phyloP scores from a whole-genome alignment of 306 rosid genomes.

The Cicer arietinum region DNA sequence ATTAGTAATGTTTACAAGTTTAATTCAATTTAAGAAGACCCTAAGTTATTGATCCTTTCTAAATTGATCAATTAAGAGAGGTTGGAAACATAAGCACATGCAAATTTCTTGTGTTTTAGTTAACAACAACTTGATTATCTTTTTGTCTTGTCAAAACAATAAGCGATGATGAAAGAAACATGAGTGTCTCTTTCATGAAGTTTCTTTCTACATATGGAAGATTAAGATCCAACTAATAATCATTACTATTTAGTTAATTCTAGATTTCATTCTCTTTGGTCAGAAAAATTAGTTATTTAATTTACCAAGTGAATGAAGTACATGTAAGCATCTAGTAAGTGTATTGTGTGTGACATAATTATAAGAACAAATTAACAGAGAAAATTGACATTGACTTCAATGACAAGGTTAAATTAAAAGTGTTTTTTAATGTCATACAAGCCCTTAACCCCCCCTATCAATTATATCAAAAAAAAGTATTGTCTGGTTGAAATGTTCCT shows the following conservation, averaged over 20 bases:
- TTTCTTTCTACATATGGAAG: slow-evolving; percentile 62
- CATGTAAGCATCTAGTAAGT: slow-evolving; percentile 16
- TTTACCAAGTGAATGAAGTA: slow-evolving; percentile 36
- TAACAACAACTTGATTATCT: slow-evolving; percentile 62
- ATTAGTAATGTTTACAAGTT: slow-evolving; percentile 49
- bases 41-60: slow-evolving; percentile 51
- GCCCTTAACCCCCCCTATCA: slow-evolving; percentile 47
- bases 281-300: slow-evolving; percentile 26
- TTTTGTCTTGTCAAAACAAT: slow-evolving; percentile 59
- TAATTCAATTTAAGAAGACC: slow-evolving; percentile 57
- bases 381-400: slow-evolving; percentile 54
- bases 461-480: slow-evolving; percentile 56
- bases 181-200: slow-evolving; percentile 62
- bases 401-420: slow-evolving; percentile 46
- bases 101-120: slow-evolving; percentile 61
- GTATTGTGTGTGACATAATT: neutral
- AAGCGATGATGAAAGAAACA: slow-evolving; percentile 63
- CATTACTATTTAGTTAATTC: slow-evolving; percentile 47
- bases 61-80: slow-evolving; percentile 65
- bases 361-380: neutral
- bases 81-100: slow-evolving; percentile 87
- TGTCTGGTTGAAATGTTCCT: slow-evolving; percentile 77
- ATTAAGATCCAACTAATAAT: slow-evolving; percentile 61
- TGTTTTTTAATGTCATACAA: slow-evolving; percentile 39
- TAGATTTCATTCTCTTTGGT: slow-evolving; percentile 33